Percentiles rank a stretch among this genome's conserved stretches.
Conservation (phyloP, 2,329 filamentous ascomycete genomes). For the Xylaria arbuscula region DNA sequence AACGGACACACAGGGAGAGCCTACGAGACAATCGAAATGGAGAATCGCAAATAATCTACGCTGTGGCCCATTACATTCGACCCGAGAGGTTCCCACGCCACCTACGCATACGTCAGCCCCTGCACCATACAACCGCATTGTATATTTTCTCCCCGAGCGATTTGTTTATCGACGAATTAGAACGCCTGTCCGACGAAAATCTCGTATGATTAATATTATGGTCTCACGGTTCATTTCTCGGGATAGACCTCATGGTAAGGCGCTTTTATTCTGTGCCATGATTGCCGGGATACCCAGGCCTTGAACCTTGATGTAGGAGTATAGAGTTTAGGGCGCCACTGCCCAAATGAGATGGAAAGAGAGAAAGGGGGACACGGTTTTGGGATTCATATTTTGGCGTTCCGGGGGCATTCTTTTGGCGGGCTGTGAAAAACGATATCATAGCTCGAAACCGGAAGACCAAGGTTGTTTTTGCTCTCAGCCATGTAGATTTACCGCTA, state of each 20-base stretch:
- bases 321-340: conserved; percentile 31
- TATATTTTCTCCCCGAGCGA: conserved; percentile 46
- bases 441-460: conserved; percentile 25
- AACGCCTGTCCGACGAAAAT: conserved; percentile 39
- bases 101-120: conserved; percentile 20
- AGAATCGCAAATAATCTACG: conserved; percentile 56
- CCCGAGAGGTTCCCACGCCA: conserved; percentile 4
- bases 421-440: conserved; percentile 28
- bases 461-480: conserved; percentile 9
- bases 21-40: conserved; percentile 62
- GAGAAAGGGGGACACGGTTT: conserved; percentile 27
- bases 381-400: conserved; percentile 33
- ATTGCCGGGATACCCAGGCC: conserved; percentile 18
- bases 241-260: conserved; percentile 32
- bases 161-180: conserved; percentile 38
- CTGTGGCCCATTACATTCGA: conserved; percentile 30
- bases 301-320: conserved; percentile 32
- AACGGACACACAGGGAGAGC: conserved; percentile 56
- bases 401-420: conserved; percentile 31
- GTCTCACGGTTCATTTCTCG: conserved; percentile 41
- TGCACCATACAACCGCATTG: conserved; percentile 44
- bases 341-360: conserved; percentile 9
- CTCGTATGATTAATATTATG: conserved; percentile 45
- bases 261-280: conserved; percentile 31
- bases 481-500: conserved; percentile 26